Evolutionary conservation across 805 yeast species (phyloP), one percentile per base, ranked within the genome.

Genomic region (Ogataea angusta): DNA sequence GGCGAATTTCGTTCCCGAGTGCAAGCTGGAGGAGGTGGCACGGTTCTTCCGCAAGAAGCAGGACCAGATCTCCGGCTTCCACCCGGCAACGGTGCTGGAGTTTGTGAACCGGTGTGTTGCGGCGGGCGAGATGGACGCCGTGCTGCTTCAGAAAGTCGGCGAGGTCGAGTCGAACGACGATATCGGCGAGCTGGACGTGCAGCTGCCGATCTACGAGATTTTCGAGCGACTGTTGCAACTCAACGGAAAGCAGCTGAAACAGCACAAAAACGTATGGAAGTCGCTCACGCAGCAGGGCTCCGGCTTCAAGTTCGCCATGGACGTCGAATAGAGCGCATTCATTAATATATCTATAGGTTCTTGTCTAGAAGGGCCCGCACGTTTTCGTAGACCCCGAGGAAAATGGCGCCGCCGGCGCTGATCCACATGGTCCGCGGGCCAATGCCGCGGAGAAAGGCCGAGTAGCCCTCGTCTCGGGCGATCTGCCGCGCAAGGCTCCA

Each of bases 381-480:
- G 16, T 81, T 62, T 63, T 95, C 99, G 58, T 93, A 93, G 40
- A 87, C 86, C 4, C 99, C 99, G 42, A 93, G 69, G 68, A 95
- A 93, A 13, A 95, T 89, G 13, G 98, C 96, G 21, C 99, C 99
- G 15, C 99, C 99, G 4, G 95, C 93, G 66, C 95, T 82, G 42
- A 93, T 91, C 99, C 99, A 93, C 78, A 85, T 72, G 0, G 97
- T 90, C 60, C 99, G 74, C 4, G 99, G 98, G 0, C 95, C 97
- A 19, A 91, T 73, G 10, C 99, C 99, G 35, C 75, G 75, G 58
- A 78, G 75, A 50, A 93, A 88, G 1, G 84, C 88, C 6, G 59
- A 51, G 29, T 69, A 65, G 0, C 97, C 97, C 59, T 89, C 96
- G 41, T 85, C 89, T 15, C 56, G 59, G n/a, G 72, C 62, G 35